These are phyloP conservation scores for Dipodascopsis uninucleata DNA, from an alignment of 805 yeast genomes.

Conservation along the genomic window DNA sequence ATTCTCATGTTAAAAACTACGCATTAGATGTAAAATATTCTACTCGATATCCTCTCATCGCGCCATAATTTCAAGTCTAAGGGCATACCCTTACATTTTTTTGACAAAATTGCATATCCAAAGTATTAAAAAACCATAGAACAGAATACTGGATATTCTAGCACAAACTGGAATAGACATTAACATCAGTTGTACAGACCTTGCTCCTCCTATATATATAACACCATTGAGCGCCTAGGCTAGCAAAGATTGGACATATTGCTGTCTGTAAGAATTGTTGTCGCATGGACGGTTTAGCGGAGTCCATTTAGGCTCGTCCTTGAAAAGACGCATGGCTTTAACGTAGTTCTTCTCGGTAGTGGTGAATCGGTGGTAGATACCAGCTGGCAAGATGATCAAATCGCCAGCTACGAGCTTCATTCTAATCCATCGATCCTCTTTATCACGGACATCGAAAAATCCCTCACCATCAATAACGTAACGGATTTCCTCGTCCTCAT, in stretches of 20 bases:
- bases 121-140: too few relatives aligned
- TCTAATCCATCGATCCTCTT: slow-evolving; percentile 70
- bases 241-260: slow-evolving; percentile 41
- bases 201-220: neutral
- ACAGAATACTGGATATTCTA: too few relatives aligned
- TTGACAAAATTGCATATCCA: too few relatives aligned
- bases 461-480: slow-evolving; percentile 88
- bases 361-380: slow-evolving; percentile 91
- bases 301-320: slow-evolving; percentile 95
- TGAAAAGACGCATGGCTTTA: slow-evolving; percentile 76
- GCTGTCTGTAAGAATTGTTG: slow-evolving; percentile 43
- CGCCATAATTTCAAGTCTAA: too few relatives aligned
- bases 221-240: neutral
- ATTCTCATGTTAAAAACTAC: too few relatives aligned
- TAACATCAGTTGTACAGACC: neutral
- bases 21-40: too few relatives aligned
- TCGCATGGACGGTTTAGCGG: slow-evolving; percentile 69
- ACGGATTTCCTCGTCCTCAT: slow-evolving; percentile 95
- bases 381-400: slow-evolving; percentile 68
- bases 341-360: slow-evolving; percentile 60
- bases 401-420: slow-evolving; percentile 62
- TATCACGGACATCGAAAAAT: slow-evolving; percentile 78
- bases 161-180: too few relatives aligned
- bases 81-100: too few relatives aligned
- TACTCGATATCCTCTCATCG: too few relatives aligned